Evolutionary conservation across 2,329 filamentous ascomycete genomes (phyloP), one percentile per base, ranked within the genome.

Genomic region (Orbilia javanica): DNA sequence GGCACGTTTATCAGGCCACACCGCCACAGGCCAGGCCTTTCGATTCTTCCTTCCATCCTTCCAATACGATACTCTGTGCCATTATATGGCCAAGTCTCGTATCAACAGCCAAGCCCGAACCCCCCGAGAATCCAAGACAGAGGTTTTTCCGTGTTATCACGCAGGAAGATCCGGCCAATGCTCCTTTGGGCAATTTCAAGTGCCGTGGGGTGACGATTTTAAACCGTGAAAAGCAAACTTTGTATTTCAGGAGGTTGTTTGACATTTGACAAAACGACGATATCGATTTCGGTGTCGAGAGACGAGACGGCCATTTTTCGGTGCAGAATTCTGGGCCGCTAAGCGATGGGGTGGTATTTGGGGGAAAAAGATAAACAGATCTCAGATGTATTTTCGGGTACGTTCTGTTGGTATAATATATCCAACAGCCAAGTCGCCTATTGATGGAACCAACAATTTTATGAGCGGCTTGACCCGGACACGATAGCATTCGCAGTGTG

Each of bases 91-190:
- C 64, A 63, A 63, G 46, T 48, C 18, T 52, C 27, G 44, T 31
- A 44, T 50, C 15, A 46, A 48, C 34, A 65, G 57, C 72, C 65
- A 76, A 76, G 65, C 65, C 72, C 65, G 72, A 75, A 63, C 48
- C 71, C 34, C 62, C 48, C 50, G 65, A 62, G 20, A n/a, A 18
- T 22, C 20, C 53, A 53, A 57, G 53, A 65, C 18, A 55, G 25
- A 66, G 67, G 62, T 67, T 72, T 63, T 68, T 77, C 73, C 50
- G 66, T 71, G 62, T 64, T 68, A 63, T 72, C 67, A 53, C 67
- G 34, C 34, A 29, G 29, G 39, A 52, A 36, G n/a, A 55, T 31
- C 42, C 29, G 64, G 64, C 31, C n/a, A 36, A 44, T 34, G 36
- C 74, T 55, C 74, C 67, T 55, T 78, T 71, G 42, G 66, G 67